Evolutionary conservation across 352 stramenopile genomes (phyloP).

Genomic region (Thraustotheca clavata): DNA sequence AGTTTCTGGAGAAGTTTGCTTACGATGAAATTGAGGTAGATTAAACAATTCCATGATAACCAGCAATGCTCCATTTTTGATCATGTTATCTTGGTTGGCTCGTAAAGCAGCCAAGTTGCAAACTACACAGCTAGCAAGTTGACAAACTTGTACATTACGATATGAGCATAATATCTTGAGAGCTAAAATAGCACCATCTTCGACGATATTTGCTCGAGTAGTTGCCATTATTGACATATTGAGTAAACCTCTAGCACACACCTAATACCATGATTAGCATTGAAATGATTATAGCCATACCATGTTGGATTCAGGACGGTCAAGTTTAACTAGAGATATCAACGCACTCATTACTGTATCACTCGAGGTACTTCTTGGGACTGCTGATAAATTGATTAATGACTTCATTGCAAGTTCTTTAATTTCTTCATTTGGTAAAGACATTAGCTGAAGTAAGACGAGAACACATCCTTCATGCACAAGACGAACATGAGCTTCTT

Average conservation of each 20-base stretch:
- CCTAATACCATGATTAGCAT: conserved; percentile 2
- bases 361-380: conserved; percentile 63
- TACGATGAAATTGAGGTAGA: conserved; percentile 17
- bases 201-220: conserved; percentile 57
- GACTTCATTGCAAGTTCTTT: conserved; percentile 50
- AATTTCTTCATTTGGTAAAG: conserved; percentile 37
- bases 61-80: conserved; percentile 45
- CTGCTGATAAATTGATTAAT: conserved; percentile 59
- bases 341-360: conserved; percentile 55
- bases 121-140: conserved; percentile 41
- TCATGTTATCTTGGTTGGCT: conserved; percentile 48
- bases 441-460: conserved; percentile 56
- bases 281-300: neutral
- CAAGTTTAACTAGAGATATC: conserved; percentile 32
- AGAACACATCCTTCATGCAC: conserved; percentile 67
- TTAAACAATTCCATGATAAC: conserved; percentile 43
- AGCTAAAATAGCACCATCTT: conserved; percentile 55
- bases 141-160: conserved; percentile 32
- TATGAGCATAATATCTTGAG: conserved; percentile 40
- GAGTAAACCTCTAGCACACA: conserved; percentile 50
- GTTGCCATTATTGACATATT: conserved; percentile 76
- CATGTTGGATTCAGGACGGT: conserved; percentile 10
- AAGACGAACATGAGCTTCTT: conserved; percentile 65
- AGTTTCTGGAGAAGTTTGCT: neutral
- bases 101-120: conserved; percentile 53